Evolutionary conservation across 495 filamentous ascomycete species (phyloP).

Genomic region (Penicillium daleae): DNA sequence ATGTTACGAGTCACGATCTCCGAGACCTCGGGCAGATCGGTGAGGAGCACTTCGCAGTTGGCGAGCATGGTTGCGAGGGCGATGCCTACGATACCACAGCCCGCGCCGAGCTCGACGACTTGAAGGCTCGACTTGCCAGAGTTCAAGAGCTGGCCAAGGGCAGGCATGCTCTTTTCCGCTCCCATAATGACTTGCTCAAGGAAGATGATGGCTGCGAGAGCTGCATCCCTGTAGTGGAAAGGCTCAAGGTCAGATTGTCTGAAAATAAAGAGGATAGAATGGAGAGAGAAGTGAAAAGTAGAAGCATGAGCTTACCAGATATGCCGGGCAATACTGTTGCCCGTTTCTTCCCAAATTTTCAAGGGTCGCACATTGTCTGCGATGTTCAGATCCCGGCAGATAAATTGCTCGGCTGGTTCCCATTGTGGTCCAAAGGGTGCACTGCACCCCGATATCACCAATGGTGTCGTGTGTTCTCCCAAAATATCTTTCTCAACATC

Average conservation of each 20-base stretch:
- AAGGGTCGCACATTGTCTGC: conserved; percentile 29
- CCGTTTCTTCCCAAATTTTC: conserved; percentile 83
- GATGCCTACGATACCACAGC: conserved; percentile 84
- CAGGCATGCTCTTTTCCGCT: conserved; percentile 21
- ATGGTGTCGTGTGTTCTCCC: conserved; percentile 32
- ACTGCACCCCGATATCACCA: conserved; percentile 62
- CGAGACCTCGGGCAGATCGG: conserved; percentile 79
- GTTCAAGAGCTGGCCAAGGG: conserved; percentile 34
- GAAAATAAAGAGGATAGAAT: conserved; percentile 13
- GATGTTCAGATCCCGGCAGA: conserved; percentile 56
- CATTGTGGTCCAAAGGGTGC: conserved; percentile 46
- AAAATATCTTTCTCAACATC: conserved; percentile 22
- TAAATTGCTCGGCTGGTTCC: conserved; percentile 47
- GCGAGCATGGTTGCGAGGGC: conserved; percentile 64
- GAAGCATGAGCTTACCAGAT: conserved; percentile 71
- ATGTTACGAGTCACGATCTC: conserved; percentile 64
- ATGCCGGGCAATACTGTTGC: conserved; percentile 93
- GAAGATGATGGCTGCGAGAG: conserved; percentile 58
- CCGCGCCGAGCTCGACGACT: conserved; percentile 79
- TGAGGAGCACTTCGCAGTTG: conserved; percentile 66
- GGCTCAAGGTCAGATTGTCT: conserved; percentile 11
- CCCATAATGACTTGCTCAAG: conserved; percentile 33
- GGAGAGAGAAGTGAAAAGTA: neutral
- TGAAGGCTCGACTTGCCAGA: conserved; percentile 43
- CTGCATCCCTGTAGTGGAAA: conserved; percentile 63